Evolutionary conservation across 2,329 filamentous ascomycete genomes (phyloP).

Genomic region (Aspergillus sp.): DNA sequence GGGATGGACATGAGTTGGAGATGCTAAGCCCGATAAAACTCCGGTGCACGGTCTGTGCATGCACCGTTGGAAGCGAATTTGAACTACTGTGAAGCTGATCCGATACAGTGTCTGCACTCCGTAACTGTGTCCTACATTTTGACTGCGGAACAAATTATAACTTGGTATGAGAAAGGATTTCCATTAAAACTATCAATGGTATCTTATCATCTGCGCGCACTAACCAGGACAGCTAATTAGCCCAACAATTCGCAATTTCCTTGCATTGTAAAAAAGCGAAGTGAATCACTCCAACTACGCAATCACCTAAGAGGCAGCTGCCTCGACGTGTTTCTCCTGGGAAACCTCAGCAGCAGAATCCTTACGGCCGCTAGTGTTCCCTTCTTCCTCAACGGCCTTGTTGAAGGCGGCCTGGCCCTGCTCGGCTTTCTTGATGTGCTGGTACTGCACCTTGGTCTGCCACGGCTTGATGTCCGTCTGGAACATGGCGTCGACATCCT

Average conservation of each 20-base stretch:
- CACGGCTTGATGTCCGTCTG: constrained; percentile 38
- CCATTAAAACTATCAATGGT: too few relatives aligned
- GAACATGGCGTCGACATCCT: constrained; percentile 75
- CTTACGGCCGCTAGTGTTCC: neutral
- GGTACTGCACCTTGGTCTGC: constrained; percentile 34
- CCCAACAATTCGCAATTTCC: too few relatives aligned
- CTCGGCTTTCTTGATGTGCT: constrained; percentile 16
- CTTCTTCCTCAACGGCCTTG: neutral
- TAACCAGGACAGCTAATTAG: too few relatives aligned
- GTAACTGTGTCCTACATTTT: too few relatives aligned
- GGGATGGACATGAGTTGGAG: neutral
- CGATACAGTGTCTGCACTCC: too few relatives aligned
- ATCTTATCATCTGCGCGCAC: too few relatives aligned
- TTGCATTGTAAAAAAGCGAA: too few relatives aligned
- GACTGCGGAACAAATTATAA: too few relatives aligned
- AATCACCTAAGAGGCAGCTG: neutral
- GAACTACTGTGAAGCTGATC: too few relatives aligned
- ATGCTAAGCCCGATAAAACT: neutral
- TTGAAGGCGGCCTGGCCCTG: constrained; percentile 18
- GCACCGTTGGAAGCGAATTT: too few relatives aligned
- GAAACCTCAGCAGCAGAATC: neutral
- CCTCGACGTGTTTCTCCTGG: neutral
- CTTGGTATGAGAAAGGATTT: too few relatives aligned
- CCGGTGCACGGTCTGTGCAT: neutral
- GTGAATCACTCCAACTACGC: too few relatives aligned